Percentiles rank a stretch among this genome's conserved stretches.
phyloP scores from a whole-genome alignment of 176 grass and related monocot species.

The Saccharum spontaneum region DNA sequence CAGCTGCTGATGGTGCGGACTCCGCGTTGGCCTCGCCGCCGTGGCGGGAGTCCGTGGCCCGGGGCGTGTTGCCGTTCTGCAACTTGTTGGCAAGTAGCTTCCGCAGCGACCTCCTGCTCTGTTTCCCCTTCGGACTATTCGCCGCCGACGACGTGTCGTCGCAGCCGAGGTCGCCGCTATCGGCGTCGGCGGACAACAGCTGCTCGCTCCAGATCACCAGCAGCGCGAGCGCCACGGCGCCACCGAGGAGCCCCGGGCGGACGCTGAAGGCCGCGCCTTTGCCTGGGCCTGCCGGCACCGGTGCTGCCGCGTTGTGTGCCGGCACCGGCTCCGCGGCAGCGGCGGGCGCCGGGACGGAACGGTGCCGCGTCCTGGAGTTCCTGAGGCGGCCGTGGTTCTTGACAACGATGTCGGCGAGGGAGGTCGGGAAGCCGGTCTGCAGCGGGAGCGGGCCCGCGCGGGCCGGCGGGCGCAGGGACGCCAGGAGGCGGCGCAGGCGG shows the following conservation, averaged over 20 bases:
- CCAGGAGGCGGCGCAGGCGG: constrained; percentile 51
- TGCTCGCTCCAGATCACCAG: constrained; percentile 58
- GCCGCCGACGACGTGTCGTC: not conserved
- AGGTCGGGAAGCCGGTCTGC: no score
- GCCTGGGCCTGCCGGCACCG: not conserved
- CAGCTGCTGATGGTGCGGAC: not conserved
- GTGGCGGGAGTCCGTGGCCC: not conserved
- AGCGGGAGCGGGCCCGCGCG: constrained; percentile 28
- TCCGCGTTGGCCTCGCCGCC: constrained; percentile 9
- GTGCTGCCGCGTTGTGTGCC: not conserved
- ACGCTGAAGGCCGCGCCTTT: constrained; percentile 16
- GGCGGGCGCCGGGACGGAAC: not conserved
- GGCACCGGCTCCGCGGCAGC: not conserved
- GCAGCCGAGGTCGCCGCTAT: not conserved
- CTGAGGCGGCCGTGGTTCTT: constrained; percentile 75
- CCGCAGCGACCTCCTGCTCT: constrained; percentile 42
- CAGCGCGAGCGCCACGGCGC: constrained; percentile 46
- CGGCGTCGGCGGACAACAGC: constrained; percentile 32
- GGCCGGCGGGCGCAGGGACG: constrained; percentile 40
- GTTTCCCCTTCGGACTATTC: not conserved
- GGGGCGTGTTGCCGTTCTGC: not conserved
- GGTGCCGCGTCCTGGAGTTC: constrained; percentile 36
- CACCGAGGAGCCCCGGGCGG: constrained; percentile 42
- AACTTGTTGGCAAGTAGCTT: constrained; percentile 52
- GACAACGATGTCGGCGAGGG: constrained; percentile 76